Evolutionary conservation across 2,329 filamentous ascomycete genomes (phyloP).

Genomic region (Aspergillus pseudoterreus): DNA sequence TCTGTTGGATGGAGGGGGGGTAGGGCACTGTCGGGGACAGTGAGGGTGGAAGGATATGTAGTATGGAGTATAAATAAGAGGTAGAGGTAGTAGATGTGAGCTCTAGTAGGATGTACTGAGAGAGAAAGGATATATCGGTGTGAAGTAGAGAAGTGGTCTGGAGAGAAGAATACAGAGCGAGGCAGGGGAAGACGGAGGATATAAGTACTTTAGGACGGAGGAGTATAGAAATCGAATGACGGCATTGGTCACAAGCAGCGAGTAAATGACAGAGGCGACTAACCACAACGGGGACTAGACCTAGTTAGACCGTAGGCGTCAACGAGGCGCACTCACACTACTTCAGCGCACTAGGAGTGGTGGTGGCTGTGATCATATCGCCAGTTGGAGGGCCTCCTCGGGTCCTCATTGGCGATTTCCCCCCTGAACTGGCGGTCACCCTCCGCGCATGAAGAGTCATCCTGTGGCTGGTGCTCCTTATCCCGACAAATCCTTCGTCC

Average conservation of each 20-base stretch:
- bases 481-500: background rate
- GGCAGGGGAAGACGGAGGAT: background rate
- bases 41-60: conserved; percentile 1
- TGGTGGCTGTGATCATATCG: background rate
- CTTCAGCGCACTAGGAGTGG: background rate
- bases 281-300: background rate
- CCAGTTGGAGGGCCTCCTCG: background rate
- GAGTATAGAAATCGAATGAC: background rate
- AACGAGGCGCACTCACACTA: background rate
- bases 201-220: background rate
- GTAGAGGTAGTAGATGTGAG: background rate
- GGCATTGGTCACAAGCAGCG: background rate
- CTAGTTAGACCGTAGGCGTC: background rate
- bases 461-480: background rate
- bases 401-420: background rate
- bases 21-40: background rate
- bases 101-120: background rate
- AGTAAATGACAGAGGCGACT: too few relatives aligned
- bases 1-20: background rate
- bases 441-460: background rate
- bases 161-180: background rate
- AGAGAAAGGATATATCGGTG: too few relatives aligned
- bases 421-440: background rate
- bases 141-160: too few relatives aligned
- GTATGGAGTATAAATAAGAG: background rate